Conservation (phyloP, 305 asterid species). For the Fraxinus sp. region DNA sequence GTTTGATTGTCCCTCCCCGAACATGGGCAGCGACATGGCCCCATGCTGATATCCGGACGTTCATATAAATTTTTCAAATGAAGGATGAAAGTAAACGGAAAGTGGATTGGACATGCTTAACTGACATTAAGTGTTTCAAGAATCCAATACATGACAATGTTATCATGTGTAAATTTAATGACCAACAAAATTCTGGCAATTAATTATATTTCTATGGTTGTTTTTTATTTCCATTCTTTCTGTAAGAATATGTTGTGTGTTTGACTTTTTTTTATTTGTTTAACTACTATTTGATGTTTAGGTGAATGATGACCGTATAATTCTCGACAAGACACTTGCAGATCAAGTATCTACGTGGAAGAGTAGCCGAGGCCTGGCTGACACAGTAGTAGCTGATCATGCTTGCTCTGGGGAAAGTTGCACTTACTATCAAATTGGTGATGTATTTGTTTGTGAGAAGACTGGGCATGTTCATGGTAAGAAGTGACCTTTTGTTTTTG, state of each 20-base stretch:
- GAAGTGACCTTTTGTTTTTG: slow-evolving; percentile 1
- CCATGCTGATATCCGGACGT: neutral
- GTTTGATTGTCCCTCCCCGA: neutral
- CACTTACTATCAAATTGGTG: slow-evolving; percentile 74
- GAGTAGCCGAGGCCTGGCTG: slow-evolving; percentile 80
- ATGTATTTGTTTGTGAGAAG: slow-evolving; percentile 90
- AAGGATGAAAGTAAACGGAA: neutral
- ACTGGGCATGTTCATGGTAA: slow-evolving; percentile 95
- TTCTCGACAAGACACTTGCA: slow-evolving; percentile 87
- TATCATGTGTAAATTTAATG: neutral
- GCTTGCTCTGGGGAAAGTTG: slow-evolving; percentile 88
- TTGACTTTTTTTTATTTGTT: neutral
- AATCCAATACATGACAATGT: neutral
- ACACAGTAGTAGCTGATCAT: slow-evolving; percentile 62
- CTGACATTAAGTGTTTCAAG: neutral
- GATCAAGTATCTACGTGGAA: slow-evolving; percentile 97
- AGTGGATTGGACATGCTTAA: neutral
- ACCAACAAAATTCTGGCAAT: neutral
- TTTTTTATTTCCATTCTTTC: neutral
- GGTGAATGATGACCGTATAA: slow-evolving; percentile 85
- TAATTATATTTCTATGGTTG: neutral
- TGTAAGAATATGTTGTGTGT: neutral
- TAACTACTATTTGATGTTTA: slow-evolving; percentile 26
- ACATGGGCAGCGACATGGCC: neutral
- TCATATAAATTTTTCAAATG: neutral